Conservation (phyloP, 768 basidiomycete species). For the Leccinellum luteum region DNA sequence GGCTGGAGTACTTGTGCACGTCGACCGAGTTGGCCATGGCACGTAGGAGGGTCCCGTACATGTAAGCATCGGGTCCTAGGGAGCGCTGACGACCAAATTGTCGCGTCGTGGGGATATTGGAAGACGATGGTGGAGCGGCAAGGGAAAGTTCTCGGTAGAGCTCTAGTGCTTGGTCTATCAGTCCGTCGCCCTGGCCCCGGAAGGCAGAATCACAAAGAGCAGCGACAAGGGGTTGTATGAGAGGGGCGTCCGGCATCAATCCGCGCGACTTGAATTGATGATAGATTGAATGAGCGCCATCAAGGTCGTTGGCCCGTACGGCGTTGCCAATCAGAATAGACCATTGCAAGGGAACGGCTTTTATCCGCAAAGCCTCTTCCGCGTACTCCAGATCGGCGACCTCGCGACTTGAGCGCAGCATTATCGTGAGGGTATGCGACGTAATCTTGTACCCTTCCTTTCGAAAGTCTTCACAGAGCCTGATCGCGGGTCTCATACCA, state of each 20-base stretch:
- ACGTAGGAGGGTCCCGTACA: constrained; percentile 55
- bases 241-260: constrained; percentile 45
- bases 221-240: constrained; percentile 56
- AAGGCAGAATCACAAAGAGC: constrained; percentile 43
- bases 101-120: constrained; percentile 9
- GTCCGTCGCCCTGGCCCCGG: constrained; percentile 36
- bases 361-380: constrained; percentile 40
- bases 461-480: constrained; percentile 32
- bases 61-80: constrained; percentile 45
- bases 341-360: constrained; percentile 48
- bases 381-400: constrained; percentile 42
- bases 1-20: constrained; percentile 45
- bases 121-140: constrained; percentile 26
- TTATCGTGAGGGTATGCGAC: constrained; percentile 35
- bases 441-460: constrained; percentile 33
- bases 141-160: constrained; percentile 49
- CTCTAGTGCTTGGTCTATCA: constrained; percentile 51
- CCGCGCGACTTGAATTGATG: constrained; percentile 41
- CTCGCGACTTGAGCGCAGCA: constrained; percentile 42
- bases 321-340: constrained; percentile 53
- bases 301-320: constrained; percentile 36
- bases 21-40: constrained; percentile 46
- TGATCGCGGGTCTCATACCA: constrained; percentile 36
- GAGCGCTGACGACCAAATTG: constrained; percentile 34
- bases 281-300: constrained; percentile 50